phyloP scores from a whole-genome alignment of 495 filamentous ascomycete genomes.

The Mycothermus thermophilus region DNA sequence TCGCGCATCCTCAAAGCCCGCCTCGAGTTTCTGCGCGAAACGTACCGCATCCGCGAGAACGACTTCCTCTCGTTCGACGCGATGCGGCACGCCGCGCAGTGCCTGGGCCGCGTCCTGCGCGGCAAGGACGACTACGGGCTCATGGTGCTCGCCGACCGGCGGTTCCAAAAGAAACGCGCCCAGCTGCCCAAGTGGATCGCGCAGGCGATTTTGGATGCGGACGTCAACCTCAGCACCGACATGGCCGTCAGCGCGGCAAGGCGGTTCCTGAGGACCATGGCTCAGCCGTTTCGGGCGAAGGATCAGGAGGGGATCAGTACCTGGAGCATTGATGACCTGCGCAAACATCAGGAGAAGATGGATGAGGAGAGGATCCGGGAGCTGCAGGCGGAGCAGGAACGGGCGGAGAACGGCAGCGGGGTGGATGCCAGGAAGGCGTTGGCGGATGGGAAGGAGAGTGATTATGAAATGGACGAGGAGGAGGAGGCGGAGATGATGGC shows the following conservation, averaged over 20 bases:
- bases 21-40: conserved; percentile 90
- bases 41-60: conserved; percentile 91
- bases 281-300: conserved; percentile 66
- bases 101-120: conserved; percentile 83
- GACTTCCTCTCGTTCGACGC: conserved; percentile 98
- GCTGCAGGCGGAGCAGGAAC: conserved; percentile 18
- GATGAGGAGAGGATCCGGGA: conserved; percentile 45
- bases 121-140: conserved; percentile 98
- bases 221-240: conserved; percentile 82
- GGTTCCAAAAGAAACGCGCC: conserved; percentile 75
- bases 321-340: conserved; percentile 70
- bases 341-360: conserved; percentile 61
- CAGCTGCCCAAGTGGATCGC: conserved; percentile 98
- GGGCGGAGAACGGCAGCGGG: conserved; percentile 5
- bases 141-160: conserved; percentile 90
- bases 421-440: conserved; percentile 9
- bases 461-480: conserved; percentile 46
- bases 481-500: conserved; percentile 54
- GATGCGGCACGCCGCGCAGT: conserved; percentile 96
- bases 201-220: conserved; percentile 67
- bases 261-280: conserved; percentile 81
- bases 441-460: conserved; percentile 22
- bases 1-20: conserved; percentile 93
- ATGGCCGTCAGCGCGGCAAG: conserved; percentile 84
- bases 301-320: conserved; percentile 87